These are phyloP conservation scores for Pigoraptor vietnamica DNA, from an alignment of 78 protist genomes.

Conservation along the genomic window DNA sequence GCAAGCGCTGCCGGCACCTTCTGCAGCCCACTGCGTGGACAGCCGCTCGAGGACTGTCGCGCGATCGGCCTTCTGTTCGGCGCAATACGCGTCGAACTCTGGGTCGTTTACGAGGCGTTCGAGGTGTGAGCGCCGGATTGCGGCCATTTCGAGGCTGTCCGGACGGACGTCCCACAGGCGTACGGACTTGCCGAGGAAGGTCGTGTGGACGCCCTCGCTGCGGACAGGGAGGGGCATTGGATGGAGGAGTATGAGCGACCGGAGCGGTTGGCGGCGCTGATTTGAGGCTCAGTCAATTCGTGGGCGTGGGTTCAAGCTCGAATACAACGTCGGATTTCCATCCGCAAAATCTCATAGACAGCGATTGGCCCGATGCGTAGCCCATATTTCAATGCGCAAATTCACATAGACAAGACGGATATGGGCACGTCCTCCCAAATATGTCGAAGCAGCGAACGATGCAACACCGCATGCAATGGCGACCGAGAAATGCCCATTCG, in stretches of 20 bases:
- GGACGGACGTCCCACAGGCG: neutral
- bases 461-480: too few species aligned
- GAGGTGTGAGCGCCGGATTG: neutral
- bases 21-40: neutral
- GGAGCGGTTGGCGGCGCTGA: too few species aligned
- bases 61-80: neutral
- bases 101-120: neutral
- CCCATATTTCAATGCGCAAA: too few species aligned
- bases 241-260: too few species aligned
- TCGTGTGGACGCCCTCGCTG: neutral
- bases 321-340: too few species aligned
- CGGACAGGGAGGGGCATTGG: neutral
- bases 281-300: too few species aligned
- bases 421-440: too few species aligned
- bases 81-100: neutral
- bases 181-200: neutral
- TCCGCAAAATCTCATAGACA: too few species aligned
- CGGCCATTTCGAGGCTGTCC: neutral
- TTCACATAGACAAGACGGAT: too few species aligned
- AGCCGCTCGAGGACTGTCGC: neutral
- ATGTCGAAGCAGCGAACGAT: neutral
- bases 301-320: too few species aligned
- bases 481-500: too few species aligned
- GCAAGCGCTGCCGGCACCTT: neutral
- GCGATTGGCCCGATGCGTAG: too few species aligned